These are phyloP conservation scores for Omphalea diandra DNA, from an alignment of 441 rosid genomes.

Conservation along the genomic window DNA sequence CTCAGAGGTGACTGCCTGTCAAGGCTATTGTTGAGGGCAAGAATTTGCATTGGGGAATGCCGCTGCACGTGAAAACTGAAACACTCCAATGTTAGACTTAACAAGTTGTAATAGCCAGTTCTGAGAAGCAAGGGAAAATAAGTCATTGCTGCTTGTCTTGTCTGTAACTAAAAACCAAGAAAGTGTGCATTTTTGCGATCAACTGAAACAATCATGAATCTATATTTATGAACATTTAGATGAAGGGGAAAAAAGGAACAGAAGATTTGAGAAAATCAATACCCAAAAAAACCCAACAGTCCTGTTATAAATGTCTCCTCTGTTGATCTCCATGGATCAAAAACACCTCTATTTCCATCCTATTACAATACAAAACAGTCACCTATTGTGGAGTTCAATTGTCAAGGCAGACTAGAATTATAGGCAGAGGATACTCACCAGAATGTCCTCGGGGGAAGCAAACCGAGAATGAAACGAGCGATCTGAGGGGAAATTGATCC, in stretches of 20 bases:
- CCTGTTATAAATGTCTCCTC: constrained; percentile 5
- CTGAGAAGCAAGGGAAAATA: no score
- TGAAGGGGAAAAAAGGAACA: background rate
- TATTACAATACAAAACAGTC: constrained; percentile 1
- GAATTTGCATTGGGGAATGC: constrained; percentile 17
- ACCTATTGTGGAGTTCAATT: background rate
- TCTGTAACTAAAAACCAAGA: no score
- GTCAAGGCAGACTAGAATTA: background rate
- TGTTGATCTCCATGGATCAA: background rate
- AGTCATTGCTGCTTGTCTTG: no score
- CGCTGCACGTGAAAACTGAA: constrained; percentile 28
- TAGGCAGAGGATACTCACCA: background rate
- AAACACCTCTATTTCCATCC: constrained; percentile 14
- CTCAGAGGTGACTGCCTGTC: constrained; percentile 31
- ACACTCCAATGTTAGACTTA: background rate
- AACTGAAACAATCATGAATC: no score
- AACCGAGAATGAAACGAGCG: constrained; percentile 18
- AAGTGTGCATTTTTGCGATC: no score
- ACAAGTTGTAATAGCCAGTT: no score
- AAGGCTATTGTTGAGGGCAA: constrained; percentile 17
- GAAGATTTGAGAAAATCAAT: background rate
- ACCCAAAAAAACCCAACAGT: constrained; percentile 17
- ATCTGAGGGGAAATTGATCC: constrained; percentile 11
- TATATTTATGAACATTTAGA: background rate
- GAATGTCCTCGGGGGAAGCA: background rate